Percentiles rank a stretch among this genome's conserved stretches.
Conservation (phyloP, 768 basidiomycete species). For the Mycena indigotica region DNA sequence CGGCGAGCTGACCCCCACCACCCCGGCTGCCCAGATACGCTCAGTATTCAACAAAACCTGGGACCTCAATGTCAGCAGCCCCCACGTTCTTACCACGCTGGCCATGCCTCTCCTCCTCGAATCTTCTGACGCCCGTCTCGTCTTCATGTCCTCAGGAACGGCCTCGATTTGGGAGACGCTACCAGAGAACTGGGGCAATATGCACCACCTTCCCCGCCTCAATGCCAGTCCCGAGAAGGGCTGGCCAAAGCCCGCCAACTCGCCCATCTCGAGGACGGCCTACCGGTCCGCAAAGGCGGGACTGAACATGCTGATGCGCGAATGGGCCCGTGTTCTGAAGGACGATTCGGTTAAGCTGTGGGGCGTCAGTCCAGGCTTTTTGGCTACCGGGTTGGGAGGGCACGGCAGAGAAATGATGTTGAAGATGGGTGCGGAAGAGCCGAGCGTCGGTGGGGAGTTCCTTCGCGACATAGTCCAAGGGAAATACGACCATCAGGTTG, state of each 20-base stretch:
- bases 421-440: neutral
- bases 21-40: slow-evolving; percentile 2
- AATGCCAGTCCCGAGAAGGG: neutral
- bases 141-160: slow-evolving; percentile 7
- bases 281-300: slow-evolving; percentile 9
- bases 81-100: slow-evolving; percentile 5
- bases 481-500: slow-evolving; percentile 4
- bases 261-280: neutral
- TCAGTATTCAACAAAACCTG: slow-evolving; percentile 4
- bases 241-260: slow-evolving; percentile 4
- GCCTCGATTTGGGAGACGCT: neutral
- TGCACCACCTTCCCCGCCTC: neutral
- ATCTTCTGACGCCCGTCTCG: slow-evolving; percentile 10
- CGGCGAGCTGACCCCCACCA: neutral
- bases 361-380: slow-evolving; percentile 6
- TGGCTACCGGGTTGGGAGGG: neutral
- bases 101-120: slow-evolving; percentile 9
- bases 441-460: neutral
- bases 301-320: slow-evolving; percentile 13
- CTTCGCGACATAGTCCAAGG: slow-evolving; percentile 2
- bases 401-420: neutral
- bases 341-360: slow-evolving; percentile 8
- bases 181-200: neutral
- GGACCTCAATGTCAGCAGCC: slow-evolving; percentile 7
- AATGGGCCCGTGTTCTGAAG: slow-evolving; percentile 8